Evolutionary conservation across 1,284 basidiomycete genomes (phyloP), one percentile per base, ranked within the genome.

Genomic region (Exsudoporus floridanus): DNA sequence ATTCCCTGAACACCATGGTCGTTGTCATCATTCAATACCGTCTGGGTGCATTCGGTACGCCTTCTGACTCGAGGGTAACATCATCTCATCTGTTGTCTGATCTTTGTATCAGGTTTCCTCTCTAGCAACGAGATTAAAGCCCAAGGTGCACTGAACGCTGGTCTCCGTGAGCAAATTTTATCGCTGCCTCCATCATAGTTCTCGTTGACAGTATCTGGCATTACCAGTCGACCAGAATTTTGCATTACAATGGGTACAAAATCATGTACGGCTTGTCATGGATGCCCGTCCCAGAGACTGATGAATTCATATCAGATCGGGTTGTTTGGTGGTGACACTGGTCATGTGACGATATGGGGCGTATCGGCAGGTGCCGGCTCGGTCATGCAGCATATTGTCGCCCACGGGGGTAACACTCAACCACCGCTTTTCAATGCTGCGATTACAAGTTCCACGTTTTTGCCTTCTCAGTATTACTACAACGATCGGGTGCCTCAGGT

Each of bases 11-110:
- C 16, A 63, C 63, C 5, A 60, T 73, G 12, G 49, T 78, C 1
- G 68, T 66, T 1, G 73, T 78, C 5, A 50, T 68, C 13, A 66
- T 75, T 16, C 74, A 77, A 57, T 76, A 77, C 50, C 68, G 75
- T 21, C 61, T 78, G 0, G 76, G 76, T 4, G 55, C 70, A n/a
- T 77, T 74, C 42, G 76, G 77, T 72, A 53, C 23, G 59, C 7
- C 5, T 19, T 31, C 7, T 14, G 1, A 34, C 19, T 34, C 19
- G 4, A n/a, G 9, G 21, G 5, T 35, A 14, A 2, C 18, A 7
- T 43, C 16, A 7, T 35, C 18, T 30, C 0, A 36, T 19, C 19
- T 13, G 5, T 25, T 6, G 0, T 30, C 28, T 48, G 28, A 52
- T 34, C 12, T 2, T 19, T 50, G 5, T 0, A 6, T 44, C 19